phyloP scores from a whole-genome alignment of 2,329 filamentous ascomycete species.

The Metarhizium anisopliae region DNA sequence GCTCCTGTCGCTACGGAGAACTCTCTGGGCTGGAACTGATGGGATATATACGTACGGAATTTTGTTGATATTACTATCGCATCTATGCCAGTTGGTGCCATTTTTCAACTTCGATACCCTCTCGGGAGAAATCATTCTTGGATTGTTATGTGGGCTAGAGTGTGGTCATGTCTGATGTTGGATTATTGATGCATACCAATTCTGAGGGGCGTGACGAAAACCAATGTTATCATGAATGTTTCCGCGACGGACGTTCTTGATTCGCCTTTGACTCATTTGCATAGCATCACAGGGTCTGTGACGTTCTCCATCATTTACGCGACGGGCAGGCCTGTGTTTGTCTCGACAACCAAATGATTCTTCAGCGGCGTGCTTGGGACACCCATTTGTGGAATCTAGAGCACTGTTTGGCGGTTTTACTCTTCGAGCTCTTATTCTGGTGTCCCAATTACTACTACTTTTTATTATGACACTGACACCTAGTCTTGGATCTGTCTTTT shows the following conservation, averaged over 20 bases:
- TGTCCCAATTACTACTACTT: not conserved
- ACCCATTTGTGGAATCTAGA: not conserved
- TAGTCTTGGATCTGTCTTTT: not conserved
- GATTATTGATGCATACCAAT: not conserved
- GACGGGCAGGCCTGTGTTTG: not conserved
- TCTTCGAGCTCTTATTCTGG: conserved; percentile 5
- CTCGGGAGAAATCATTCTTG: conserved; percentile 14
- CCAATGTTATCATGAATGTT: not conserved
- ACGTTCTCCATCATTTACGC: not conserved
- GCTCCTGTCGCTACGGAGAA: conserved; percentile 89
- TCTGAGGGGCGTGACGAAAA: not conserved
- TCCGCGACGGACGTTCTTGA: not conserved
- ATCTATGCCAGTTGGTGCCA: conserved; percentile 9
- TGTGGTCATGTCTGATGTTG: not conserved
- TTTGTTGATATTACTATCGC: not conserved
- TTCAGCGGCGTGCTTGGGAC: not conserved
- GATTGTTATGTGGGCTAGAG: conserved; percentile 2
- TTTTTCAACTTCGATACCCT: conserved; percentile 23
- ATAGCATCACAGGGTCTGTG: not conserved
- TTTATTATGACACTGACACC: conserved; percentile 1
- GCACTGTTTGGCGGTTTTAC: not conserved
- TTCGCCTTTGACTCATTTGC: not conserved
- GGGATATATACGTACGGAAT: not conserved
- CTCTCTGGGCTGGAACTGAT: conserved; percentile 86
- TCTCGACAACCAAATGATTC: not conserved